phyloP scores from a whole-genome alignment of 345 rosid species.

The Salix purpurea region DNA sequence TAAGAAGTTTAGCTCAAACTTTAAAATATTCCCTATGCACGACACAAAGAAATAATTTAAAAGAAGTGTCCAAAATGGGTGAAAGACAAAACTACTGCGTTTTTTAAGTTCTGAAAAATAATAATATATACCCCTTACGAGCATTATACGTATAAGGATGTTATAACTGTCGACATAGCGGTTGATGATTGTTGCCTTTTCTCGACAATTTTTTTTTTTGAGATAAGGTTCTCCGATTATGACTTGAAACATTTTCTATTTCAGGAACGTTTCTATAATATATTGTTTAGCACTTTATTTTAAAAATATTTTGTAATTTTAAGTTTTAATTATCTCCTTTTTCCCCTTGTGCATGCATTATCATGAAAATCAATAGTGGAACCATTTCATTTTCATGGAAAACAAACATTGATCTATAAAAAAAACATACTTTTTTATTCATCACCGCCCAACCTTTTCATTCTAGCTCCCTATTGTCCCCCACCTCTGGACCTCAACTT shows the following conservation, averaged over 20 bases:
- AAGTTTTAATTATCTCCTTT: too few species aligned
- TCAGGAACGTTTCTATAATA: too few species aligned
- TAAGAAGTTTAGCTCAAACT: too few species aligned
- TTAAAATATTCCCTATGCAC: neutral
- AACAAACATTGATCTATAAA: neutral
- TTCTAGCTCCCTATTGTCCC: neutral
- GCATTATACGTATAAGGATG: neutral
- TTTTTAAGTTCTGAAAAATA: too few species aligned
- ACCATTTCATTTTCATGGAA: neutral
- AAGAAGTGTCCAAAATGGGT: neutral
- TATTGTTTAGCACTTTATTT: too few species aligned
- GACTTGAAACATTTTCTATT: neutral
- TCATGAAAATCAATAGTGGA: neutral
- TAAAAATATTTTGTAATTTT: too few species aligned
- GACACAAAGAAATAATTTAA: neutral
- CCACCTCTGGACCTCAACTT: neutral
- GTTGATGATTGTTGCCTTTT: neutral
- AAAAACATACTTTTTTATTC: neutral
- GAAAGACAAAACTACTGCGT: neutral
- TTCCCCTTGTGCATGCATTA: neutral
- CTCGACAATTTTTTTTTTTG: neutral
- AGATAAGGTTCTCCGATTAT: neutral
- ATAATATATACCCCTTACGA: neutral
- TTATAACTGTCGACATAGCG: neutral
- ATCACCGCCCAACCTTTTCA: neutral